Percentiles rank a stretch among this genome's conserved stretches.
Conservation (phyloP, 2,329 filamentous ascomycete species). For the Nigrospora osmanthi region DNA sequence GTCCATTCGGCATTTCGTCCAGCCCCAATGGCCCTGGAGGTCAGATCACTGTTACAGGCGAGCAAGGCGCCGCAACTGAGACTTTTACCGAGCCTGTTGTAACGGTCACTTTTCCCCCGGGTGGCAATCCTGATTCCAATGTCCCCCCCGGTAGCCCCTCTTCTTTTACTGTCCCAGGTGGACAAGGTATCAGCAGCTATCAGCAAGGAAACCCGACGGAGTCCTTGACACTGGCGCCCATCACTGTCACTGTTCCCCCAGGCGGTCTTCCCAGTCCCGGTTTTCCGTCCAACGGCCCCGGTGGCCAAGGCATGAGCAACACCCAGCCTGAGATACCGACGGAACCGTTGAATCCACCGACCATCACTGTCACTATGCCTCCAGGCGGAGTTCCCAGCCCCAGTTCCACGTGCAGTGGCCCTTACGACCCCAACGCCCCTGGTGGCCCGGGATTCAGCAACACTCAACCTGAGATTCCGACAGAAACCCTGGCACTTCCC, state of each 20-base stretch:
- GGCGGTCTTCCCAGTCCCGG: not conserved
- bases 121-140: no score
- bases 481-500: not conserved
- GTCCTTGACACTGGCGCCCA: not conserved
- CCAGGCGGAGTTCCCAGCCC: no score
- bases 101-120: not conserved
- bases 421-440: no score
- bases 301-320: not conserved
- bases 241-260: not conserved
- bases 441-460: no score
- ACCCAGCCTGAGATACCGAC: not conserved
- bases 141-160: no score
- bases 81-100: not conserved
- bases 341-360: not conserved
- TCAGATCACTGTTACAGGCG: not conserved
- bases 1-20: not conserved
- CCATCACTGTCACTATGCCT: constrained; percentile 1
- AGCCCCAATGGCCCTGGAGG: not conserved
- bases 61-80: not conserved
- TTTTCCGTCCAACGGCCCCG: not conserved
- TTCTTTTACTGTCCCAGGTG: not conserved
- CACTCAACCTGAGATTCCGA: no score
- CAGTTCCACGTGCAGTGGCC: no score
- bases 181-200: not conserved
- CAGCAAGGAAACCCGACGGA: not conserved